Conservation (phyloP, 2,329 filamentous ascomycete genomes). For the Alternaria sp. region DNA sequence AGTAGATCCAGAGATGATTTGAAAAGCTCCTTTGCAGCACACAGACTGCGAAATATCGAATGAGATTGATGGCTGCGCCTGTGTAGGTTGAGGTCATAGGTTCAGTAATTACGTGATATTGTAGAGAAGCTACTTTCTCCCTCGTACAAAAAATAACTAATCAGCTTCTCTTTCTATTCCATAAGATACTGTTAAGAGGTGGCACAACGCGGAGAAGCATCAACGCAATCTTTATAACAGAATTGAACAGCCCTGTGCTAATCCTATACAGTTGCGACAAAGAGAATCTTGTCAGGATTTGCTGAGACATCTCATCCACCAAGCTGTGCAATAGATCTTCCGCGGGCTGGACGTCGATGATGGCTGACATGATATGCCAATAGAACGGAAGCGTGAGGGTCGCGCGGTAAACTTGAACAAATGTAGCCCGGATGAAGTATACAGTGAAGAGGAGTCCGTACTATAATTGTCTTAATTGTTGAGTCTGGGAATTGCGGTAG, state of each 20-base stretch:
- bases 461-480: no score
- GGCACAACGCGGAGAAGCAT: conserved; percentile 1
- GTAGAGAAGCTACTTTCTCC: background rate
- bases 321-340: background rate
- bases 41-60: conserved; percentile 4
- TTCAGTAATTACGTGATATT: background rate
- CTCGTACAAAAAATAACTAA: background rate
- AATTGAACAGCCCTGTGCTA: conserved; percentile 2
- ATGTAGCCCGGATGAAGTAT: background rate
- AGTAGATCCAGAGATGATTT: conserved; percentile 2
- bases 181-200: conserved; percentile 1
- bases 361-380: background rate
- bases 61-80: background rate
- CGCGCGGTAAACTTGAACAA: background rate
- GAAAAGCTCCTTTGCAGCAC: background rate
- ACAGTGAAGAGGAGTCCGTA: background rate
- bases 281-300: conserved; percentile 3
- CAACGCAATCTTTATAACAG: conserved; percentile 1
- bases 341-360: background rate
- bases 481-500: no score
- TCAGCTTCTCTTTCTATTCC: background rate
- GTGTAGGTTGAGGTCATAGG: conserved; percentile 6
- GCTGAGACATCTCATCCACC: background rate
- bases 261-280: conserved; percentile 1
- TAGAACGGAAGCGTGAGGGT: background rate